A percentile compares a stretch with the other conserved stretches of the same genome.
phyloP scores from a whole-genome alignment of 805 yeast species.

The Kluyveromyces aestuarii region DNA sequence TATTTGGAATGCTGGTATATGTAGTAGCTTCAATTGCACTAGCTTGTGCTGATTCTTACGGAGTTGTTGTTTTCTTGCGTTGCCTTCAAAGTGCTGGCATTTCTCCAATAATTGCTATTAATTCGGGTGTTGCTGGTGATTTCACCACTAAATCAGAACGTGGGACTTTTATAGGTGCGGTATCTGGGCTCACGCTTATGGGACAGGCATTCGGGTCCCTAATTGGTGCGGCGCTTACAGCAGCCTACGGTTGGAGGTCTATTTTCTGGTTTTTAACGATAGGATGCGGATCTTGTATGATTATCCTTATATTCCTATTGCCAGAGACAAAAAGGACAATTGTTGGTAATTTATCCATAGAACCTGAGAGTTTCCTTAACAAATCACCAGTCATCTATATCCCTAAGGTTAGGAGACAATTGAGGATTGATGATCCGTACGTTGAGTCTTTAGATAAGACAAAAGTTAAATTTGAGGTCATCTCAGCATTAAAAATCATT shows the following conservation, averaged over 20 bases:
- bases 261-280: constrained; percentile 68
- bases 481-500: constrained; percentile 38
- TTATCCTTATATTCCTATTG: constrained; percentile 31
- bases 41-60: constrained; percentile 49
- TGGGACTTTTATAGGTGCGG: constrained; percentile 61
- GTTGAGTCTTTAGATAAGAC: constrained; percentile 19
- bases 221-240: constrained; percentile 38
- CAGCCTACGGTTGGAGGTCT: constrained; percentile 58
- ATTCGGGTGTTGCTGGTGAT: constrained; percentile 67
- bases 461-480: constrained; percentile 21
- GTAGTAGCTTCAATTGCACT: constrained; percentile 55
- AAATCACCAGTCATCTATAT: constrained; percentile 36
- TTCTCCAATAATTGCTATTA: constrained; percentile 63
- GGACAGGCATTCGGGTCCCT: constrained; percentile 77
- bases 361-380: constrained; percentile 38
- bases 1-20: constrained; percentile 46
- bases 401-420: constrained; percentile 12
- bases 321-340: constrained; percentile 70
- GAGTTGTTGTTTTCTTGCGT: constrained; percentile 54
- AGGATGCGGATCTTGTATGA: constrained; percentile 42
- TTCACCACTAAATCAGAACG: constrained; percentile 52
- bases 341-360: constrained; percentile 63
- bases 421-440: constrained; percentile 26
- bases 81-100: constrained; percentile 66
- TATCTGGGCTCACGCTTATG: constrained; percentile 51